Percentiles rank a stretch among this genome's conserved stretches.
Evolutionary conservation across 164 flowering plant species (phyloP).

Genomic region (Buxus sempervirens): DNA sequence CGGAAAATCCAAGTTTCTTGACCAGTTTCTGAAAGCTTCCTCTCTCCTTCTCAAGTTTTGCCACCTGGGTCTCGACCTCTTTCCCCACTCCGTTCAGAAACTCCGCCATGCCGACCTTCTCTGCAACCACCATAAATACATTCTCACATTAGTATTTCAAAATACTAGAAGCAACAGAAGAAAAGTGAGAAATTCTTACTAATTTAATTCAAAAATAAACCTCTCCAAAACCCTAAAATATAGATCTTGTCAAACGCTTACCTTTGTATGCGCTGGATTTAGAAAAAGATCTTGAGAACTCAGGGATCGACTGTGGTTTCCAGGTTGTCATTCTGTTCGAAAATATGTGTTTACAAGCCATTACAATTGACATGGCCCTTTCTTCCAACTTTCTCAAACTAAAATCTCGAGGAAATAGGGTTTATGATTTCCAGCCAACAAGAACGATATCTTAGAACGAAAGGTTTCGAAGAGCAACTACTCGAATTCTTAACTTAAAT

Average conservation of each 20-base stretch:
- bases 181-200: too few relatives aligned
- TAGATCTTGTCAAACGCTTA: neutral
- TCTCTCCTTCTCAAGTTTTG: constrained; percentile 72
- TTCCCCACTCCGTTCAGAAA: constrained; percentile 73
- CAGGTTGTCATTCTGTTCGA: constrained; percentile 5
- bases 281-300: constrained; percentile 21
- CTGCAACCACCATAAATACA: constrained; percentile 32
- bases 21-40: constrained; percentile 83
- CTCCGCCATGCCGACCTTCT: constrained; percentile 87
- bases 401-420: too few relatives aligned
- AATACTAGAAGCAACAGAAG: too few relatives aligned
- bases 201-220: neutral
- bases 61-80: constrained; percentile 71
- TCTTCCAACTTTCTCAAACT: too few relatives aligned
- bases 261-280: constrained; percentile 16
- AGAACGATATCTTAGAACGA: too few relatives aligned
- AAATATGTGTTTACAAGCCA: constrained; percentile 18
- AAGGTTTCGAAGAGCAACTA: too few relatives aligned
- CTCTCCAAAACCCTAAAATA: neutral
- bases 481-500: too few relatives aligned
- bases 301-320: neutral
- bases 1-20: constrained; percentile 77
- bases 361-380: constrained; percentile 8
- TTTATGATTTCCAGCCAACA: too few relatives aligned
- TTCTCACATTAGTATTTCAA: too few relatives aligned